A percentile compares a stretch with the other conserved stretches of the same genome.
These are phyloP conservation scores for Talaromyces sp. DNA, from an alignment of 2,329 filamentous ascomycete genomes.

Conservation along the genomic window DNA sequence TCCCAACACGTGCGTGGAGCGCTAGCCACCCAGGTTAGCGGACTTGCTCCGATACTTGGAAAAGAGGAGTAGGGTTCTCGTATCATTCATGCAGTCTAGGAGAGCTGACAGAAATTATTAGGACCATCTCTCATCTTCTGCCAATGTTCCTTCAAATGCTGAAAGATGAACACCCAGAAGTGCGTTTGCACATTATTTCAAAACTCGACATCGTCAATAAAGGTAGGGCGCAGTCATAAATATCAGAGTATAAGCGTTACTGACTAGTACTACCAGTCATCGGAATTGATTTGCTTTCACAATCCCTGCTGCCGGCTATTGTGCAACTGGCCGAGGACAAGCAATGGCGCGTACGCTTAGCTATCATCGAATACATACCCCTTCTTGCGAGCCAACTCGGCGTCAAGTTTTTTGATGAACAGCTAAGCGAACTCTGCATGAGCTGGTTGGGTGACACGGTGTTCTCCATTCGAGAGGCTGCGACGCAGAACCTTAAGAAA, in stretches of 20 bases:
- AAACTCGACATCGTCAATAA: slow-evolving; percentile 98
- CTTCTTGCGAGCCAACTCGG: slow-evolving; percentile 91
- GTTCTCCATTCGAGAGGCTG: slow-evolving; percentile 96
- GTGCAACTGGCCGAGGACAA: slow-evolving; percentile 98
- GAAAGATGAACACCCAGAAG: slow-evolving; percentile 98
- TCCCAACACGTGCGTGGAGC: slow-evolving; percentile 96
- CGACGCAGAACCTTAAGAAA: slow-evolving; percentile 96
- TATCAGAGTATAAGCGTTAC: background rate
- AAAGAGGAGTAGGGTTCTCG: slow-evolving; percentile 76
- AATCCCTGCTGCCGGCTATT: slow-evolving; percentile 93
- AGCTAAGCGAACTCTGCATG: slow-evolving; percentile 93
- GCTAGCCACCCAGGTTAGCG: slow-evolving; percentile 93
- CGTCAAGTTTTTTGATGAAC: slow-evolving; percentile 97
- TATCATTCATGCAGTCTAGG: background rate
- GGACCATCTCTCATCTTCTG: slow-evolving; percentile 90
- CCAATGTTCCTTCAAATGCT: slow-evolving; percentile 99
- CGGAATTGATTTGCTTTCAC: slow-evolving; percentile 92
- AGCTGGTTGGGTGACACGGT: slow-evolving; percentile 97
- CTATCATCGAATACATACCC: slow-evolving; percentile 99
- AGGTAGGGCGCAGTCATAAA: slow-evolving; percentile 49
- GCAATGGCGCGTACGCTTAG: slow-evolving; percentile 95
- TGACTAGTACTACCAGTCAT: slow-evolving; percentile 61
- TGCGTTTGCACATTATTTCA: slow-evolving; percentile 98
- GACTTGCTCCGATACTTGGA: slow-evolving; percentile 90
- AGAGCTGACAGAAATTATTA: slow-evolving; percentile 34